Conservation (phyloP, 2,329 filamentous ascomycete genomes). For the Aureobasidium melanogenum region DNA sequence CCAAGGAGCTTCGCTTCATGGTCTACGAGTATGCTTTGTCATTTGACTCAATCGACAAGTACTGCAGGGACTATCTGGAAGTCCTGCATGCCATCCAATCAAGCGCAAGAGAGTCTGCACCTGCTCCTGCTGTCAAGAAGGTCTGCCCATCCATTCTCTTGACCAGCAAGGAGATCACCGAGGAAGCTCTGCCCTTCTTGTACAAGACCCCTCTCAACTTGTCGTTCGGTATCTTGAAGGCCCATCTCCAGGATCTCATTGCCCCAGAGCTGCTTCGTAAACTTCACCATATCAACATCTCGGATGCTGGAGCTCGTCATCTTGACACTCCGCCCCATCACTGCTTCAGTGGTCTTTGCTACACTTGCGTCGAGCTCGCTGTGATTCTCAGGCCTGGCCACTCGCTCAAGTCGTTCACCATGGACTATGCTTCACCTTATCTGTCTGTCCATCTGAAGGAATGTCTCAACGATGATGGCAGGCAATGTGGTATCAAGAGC, state of each 20-base stretch:
- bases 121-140: conserved; percentile 12
- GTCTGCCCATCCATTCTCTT: conserved; percentile 25
- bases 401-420: conserved; percentile 21
- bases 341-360: conserved; percentile 23
- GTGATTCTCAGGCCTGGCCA: conserved; percentile 19
- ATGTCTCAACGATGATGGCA: conserved; percentile 15
- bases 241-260: conserved; percentile 16
- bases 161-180: conserved; percentile 26
- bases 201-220: conserved; percentile 21
- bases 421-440: conserved; percentile 18
- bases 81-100: conserved; percentile 1
- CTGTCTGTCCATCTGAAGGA: conserved; percentile 20
- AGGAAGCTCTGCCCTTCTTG: conserved; percentile 23
- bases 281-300: conserved; percentile 16
- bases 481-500: conserved; percentile 23
- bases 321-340: conserved; percentile 12
- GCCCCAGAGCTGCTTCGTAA: conserved; percentile 17
- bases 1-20: conserved; percentile 15
- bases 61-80: conserved; percentile 18
- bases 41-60: conserved; percentile 14
- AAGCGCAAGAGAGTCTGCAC: background rate
- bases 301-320: conserved; percentile 8
- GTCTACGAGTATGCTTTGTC: conserved; percentile 15
- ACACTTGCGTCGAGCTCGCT: conserved; percentile 19
- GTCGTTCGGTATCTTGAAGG: conserved; percentile 20